Conservation (phyloP, 1,284 basidiomycete genomes). For the Ceratobasidium sp. region DNA sequence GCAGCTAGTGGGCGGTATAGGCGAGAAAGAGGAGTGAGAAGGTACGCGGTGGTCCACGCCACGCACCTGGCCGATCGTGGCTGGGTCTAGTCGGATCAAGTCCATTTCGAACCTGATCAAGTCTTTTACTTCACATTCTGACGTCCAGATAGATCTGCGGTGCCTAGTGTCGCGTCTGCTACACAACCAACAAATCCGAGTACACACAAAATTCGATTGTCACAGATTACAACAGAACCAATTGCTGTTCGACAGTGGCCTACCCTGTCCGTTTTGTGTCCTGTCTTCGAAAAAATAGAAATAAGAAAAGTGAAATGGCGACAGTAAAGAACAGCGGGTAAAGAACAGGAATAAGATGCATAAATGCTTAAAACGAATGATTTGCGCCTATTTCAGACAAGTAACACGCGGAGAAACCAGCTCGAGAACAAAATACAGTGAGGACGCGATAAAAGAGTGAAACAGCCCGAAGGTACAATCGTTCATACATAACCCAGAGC, state of each 20-base stretch:
- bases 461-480: constrained; percentile 12
- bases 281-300: constrained; percentile 2
- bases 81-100: constrained; percentile 33
- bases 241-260: neutral
- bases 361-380: neutral
- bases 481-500: neutral
- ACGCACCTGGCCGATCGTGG: constrained; percentile 40
- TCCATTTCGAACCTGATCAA: constrained; percentile 11
- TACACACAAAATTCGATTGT: constrained; percentile 29
- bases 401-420: constrained; percentile 7
- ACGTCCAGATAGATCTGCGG: no score
- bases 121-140: constrained; percentile 23
- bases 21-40: neutral
- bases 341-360: no score
- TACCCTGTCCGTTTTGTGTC: constrained; percentile 3
- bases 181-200: neutral
- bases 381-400: neutral
- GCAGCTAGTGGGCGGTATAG: constrained; percentile 19
- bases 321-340: neutral
- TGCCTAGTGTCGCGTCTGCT: no score
- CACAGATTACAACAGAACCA: constrained; percentile 28
- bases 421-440: constrained; percentile 36
- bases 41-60: no score
- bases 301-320: neutral
- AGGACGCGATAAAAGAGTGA: neutral